phyloP scores from a whole-genome alignment of 2,329 filamentous ascomycete genomes.

The Epichloe gansuensis region DNA sequence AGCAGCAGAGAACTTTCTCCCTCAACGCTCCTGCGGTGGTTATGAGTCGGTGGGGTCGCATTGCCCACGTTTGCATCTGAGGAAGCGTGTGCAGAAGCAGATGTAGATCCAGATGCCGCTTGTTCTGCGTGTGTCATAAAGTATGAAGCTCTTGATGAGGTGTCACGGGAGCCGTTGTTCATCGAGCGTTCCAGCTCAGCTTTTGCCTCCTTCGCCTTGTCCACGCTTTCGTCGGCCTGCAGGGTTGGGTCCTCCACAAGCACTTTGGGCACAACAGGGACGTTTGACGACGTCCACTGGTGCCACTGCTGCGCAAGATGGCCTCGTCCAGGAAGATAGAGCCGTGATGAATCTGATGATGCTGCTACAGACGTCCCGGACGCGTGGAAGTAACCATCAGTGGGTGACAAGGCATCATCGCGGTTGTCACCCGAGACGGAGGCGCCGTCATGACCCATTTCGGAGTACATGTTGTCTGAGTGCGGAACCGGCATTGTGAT shows the following conservation, averaged over 20 bases:
- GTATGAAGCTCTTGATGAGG: constrained; percentile 9
- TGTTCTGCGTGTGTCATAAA: neutral
- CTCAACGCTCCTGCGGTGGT: constrained; percentile 14
- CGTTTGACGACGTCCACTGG: constrained; percentile 19
- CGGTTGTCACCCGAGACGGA: constrained; percentile 23
- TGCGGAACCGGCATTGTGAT: constrained; percentile 32
- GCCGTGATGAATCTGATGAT: constrained; percentile 15
- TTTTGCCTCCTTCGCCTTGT: constrained; percentile 33
- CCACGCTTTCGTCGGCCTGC: constrained; percentile 17
- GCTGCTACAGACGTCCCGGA: constrained; percentile 18
- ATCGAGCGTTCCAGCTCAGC: constrained; percentile 23
- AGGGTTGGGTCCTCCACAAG: constrained; percentile 37
- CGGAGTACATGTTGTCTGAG: constrained; percentile 36
- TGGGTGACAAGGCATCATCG: constrained; percentile 31
- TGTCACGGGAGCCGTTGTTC: constrained; percentile 13
- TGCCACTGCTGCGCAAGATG: constrained; percentile 8
- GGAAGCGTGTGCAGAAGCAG: constrained; percentile 5
- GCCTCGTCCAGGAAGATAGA: neutral
- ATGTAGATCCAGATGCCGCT: neutral
- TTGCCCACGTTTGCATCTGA: neutral
- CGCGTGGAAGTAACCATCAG: constrained; percentile 40
- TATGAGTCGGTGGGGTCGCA: constrained; percentile 6
- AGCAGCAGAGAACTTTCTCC: constrained; percentile 9
- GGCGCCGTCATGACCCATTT: constrained; percentile 9
- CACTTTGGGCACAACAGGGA: constrained; percentile 35